Evolutionary conservation across 257 asterid genomes (phyloP).

Genomic region (Marsdenia floribunda): DNA sequence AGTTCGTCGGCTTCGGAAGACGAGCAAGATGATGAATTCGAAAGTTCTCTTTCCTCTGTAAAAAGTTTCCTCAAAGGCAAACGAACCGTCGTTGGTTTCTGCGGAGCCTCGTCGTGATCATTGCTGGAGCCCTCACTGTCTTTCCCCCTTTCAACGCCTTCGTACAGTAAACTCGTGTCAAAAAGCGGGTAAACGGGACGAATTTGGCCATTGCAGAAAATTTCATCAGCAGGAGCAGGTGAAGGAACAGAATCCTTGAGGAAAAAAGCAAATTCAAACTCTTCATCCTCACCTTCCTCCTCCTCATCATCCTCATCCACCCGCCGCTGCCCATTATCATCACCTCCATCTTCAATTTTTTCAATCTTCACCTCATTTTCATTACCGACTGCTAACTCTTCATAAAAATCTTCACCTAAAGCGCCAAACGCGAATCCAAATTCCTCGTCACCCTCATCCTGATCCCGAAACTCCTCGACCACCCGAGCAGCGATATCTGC

Average conservation of each 20-base stretch:
- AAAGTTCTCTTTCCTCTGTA: constrained; percentile 25
- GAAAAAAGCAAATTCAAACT: constrained; percentile 32
- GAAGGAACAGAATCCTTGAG: constrained; percentile 7
- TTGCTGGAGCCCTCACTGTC: neutral
- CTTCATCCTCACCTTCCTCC: constrained; percentile 12
- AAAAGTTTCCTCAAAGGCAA: constrained; percentile 31
- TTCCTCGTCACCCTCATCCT: neutral
- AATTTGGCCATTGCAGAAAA: constrained; percentile 67
- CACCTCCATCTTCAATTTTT: neutral
- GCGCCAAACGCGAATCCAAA: neutral
- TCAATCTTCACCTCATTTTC: neutral
- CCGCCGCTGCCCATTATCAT: neutral
- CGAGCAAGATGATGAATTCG: constrained; percentile 21
- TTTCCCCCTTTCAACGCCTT: neutral
- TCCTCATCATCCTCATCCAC: constrained; percentile 18
- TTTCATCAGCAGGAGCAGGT: constrained; percentile 43
- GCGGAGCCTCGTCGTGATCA: neutral
- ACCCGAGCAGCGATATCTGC: constrained; percentile 36
- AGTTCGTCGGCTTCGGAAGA: constrained; percentile 42
- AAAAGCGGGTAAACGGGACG: constrained; percentile 59
- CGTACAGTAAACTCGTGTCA: constrained; percentile 26
- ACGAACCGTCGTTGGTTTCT: constrained; percentile 11
- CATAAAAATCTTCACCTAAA: neutral
- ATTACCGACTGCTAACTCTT: neutral
- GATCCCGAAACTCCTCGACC: constrained; percentile 21